Evolutionary conservation across 495 filamentous ascomycete species (phyloP), one percentile per base, ranked within the genome.

Genomic region (Aspergillus saccharolyticus): DNA sequence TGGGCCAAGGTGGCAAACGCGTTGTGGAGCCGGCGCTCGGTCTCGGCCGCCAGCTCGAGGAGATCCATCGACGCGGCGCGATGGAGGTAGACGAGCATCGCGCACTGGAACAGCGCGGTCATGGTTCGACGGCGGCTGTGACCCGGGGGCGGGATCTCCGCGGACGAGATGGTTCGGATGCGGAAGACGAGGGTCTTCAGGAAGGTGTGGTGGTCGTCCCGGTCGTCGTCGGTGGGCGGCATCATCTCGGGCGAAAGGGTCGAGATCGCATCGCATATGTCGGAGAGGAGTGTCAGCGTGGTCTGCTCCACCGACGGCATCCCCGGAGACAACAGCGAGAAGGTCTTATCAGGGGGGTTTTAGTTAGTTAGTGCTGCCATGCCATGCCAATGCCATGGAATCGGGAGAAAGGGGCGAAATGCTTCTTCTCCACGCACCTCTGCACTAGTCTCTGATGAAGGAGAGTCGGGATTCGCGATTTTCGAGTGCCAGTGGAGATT

Each of bases 31-130:
- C 51, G 54, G 14, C 54, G 47, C 16, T 51, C 54, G 20, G 15
- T 55, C 8, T 25, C 25, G 3, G 25, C 25, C 3, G 39, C 1
- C 1, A 51, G 54, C 42, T 62, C 59, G 21, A 57, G 44, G 18
- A 28, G 8, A 44, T 45, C 19, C 28, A 33, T 19, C 18, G 59
- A 54, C 22, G 46, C 39, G 18, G 46, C 39, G 18, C 51, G 55
- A 42, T 52, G 51, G 44, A 62, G 45, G 42, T 57, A 62, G 17
- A 62, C 45, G 14, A 57, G 22, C n/a, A 54, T 62, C 14, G 54
- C 44, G 15, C 20, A 24, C 42, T 57, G 45, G 17, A 62, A 62
- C 18, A 62, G 19, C 22, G 54, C 16, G 24, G 18, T 53, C 2
- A 33, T 46, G 19, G 47, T 24, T 47, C 28, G 16, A 21, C 42